phyloP scores from a whole-genome alignment of 257 asterid genomes.

The Penstemon newberryi region DNA sequence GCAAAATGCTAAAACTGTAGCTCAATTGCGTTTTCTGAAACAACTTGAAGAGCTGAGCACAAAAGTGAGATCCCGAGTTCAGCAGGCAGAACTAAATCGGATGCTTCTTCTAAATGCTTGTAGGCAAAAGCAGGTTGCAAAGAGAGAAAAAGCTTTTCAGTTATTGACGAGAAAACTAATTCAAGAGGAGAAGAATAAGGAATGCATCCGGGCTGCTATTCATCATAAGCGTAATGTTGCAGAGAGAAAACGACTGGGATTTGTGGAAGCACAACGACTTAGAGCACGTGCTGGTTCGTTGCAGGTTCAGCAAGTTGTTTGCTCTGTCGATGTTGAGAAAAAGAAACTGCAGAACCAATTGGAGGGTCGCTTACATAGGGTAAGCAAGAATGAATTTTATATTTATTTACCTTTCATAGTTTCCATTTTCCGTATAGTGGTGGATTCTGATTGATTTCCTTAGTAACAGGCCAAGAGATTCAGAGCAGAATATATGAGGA shows the following conservation, averaged over 20 bases:
- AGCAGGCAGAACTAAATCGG: slow-evolving; percentile 33
- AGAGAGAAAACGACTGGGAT: slow-evolving; percentile 31
- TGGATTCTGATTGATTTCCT: neutral
- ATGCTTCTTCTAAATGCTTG: slow-evolving; percentile 30
- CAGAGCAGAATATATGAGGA: neutral
- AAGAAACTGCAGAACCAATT: too few relatives aligned
- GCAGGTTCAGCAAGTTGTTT: slow-evolving; percentile 28
- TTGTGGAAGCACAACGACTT: slow-evolving; percentile 32
- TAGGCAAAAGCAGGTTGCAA: slow-evolving; percentile 31
- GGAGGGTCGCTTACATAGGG: too few relatives aligned
- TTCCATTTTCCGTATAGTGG: neutral
- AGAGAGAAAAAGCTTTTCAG: slow-evolving; percentile 32
- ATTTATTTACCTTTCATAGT: neutral
- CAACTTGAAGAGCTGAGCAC: slow-evolving; percentile 30
- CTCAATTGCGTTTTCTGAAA: slow-evolving; percentile 30
- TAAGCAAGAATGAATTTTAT: too few relatives aligned
- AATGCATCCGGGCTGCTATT: slow-evolving; percentile 35
- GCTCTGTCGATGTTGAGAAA: neutral
- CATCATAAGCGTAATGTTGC: slow-evolving; percentile 36
- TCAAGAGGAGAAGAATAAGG: slow-evolving; percentile 34
- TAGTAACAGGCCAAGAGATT: neutral
- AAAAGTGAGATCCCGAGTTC: slow-evolving; percentile 29
- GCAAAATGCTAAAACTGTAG: slow-evolving; percentile 35
- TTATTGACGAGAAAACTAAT: slow-evolving; percentile 24
- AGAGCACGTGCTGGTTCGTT: slow-evolving; percentile 35